Evolutionary conservation across 176 grass and related monocot genomes (phyloP).

Genomic region (Carex littledalei): DNA sequence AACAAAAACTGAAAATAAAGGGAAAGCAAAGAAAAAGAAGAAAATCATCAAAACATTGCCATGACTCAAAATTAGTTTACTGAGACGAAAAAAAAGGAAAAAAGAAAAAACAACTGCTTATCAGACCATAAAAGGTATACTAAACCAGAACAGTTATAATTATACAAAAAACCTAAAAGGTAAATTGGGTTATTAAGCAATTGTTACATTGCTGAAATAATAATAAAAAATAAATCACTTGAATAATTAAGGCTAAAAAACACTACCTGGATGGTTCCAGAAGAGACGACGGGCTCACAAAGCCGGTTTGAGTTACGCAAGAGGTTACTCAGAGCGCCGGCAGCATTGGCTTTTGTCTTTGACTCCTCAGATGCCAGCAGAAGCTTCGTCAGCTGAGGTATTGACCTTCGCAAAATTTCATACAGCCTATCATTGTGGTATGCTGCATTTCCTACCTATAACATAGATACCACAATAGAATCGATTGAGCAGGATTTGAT

Average conservation of each 20-base stretch:
- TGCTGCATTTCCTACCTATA: constrained; percentile 92
- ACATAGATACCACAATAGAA: not conserved
- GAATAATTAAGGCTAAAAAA: not conserved
- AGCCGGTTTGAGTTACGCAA: constrained; percentile 63
- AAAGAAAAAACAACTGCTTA: not conserved
- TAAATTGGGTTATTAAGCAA: not conserved
- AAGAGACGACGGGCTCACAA: constrained; percentile 61
- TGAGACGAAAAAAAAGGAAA: not conserved
- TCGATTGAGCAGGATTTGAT: not conserved
- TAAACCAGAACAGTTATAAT: not conserved
- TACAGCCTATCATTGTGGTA: constrained; percentile 93
- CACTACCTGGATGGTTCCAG: constrained; percentile 72
- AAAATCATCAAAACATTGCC: not conserved
- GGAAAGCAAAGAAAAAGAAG: not conserved
- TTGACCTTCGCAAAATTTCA: constrained; percentile 59
- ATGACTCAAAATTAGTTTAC: not conserved
- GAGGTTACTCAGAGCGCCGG: constrained; percentile 85
- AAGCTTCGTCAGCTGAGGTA: constrained; percentile 76
- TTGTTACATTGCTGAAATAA: constrained; percentile 1
- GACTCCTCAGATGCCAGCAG: constrained; percentile 77
- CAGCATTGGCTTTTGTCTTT: constrained; percentile 98
- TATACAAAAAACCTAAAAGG: not conserved
- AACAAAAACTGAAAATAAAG: not conserved
- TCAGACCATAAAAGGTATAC: not conserved
- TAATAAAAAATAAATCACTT: constrained; percentile 3